phyloP scores from a whole-genome alignment of 768 basidiomycete species.

The Chalciporus sphaerocephalus region DNA sequence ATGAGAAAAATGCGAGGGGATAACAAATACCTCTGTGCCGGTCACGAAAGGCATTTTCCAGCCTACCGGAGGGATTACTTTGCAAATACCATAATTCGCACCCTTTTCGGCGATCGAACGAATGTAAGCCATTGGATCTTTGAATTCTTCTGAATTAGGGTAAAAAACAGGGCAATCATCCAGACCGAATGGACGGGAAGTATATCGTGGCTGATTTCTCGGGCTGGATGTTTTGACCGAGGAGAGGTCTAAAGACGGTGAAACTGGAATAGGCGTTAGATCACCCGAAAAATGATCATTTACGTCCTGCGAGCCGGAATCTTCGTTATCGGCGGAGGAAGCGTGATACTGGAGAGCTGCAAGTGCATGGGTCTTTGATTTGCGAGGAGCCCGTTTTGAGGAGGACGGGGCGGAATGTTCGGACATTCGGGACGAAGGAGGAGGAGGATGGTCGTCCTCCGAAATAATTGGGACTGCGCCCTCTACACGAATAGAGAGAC shows the following conservation, averaged over 20 bases:
- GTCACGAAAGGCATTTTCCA: slow-evolving; percentile 98
- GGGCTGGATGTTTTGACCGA: slow-evolving; percentile 66
- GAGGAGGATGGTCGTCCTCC: slow-evolving; percentile 37
- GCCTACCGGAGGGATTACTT: slow-evolving; percentile 86
- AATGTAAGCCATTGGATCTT: slow-evolving; percentile 92
- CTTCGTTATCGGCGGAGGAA: slow-evolving; percentile 51
- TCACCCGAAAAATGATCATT: slow-evolving; percentile 46
- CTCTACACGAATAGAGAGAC: slow-evolving; percentile 73
- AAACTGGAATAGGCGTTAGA: slow-evolving; percentile 57
- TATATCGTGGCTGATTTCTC: slow-evolving; percentile 36
- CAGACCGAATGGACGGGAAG: slow-evolving; percentile 76
- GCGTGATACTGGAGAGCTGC: slow-evolving; percentile 71
- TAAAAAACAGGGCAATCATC: slow-evolving; percentile 86
- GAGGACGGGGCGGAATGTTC: slow-evolving; percentile 40
- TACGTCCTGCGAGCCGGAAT: slow-evolving; percentile 37
- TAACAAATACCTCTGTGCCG: slow-evolving; percentile 75
- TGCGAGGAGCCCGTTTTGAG: slow-evolving; percentile 72
- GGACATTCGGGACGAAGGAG: slow-evolving; percentile 31
- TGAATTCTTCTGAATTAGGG: slow-evolving; percentile 88
- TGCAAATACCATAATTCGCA: slow-evolving; percentile 83
- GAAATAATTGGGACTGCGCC: slow-evolving; percentile 63
- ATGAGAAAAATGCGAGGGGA: slow-evolving; percentile 24
- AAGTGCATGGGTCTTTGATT: slow-evolving; percentile 86
- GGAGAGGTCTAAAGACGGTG: slow-evolving; percentile 60
- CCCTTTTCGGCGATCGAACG: slow-evolving; percentile 71